Evolutionary conservation across 768 basidiomycete species (phyloP), one percentile per base, ranked within the genome.

Genomic region (Pulveroboletus sp.): DNA sequence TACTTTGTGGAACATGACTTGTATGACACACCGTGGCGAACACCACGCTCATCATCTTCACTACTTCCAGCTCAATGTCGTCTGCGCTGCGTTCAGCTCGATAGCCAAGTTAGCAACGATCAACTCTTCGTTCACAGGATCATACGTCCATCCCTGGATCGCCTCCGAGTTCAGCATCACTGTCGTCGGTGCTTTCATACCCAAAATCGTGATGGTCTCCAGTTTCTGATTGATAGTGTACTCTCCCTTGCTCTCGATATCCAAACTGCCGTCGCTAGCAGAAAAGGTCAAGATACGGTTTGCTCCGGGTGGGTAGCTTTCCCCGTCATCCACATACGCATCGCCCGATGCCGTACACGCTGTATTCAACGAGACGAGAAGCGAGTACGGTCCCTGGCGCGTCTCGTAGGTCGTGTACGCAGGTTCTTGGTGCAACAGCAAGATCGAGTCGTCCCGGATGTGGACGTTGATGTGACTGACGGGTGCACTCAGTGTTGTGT

Each of bases 401-500:
- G 87, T 88, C 62, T 85, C 85, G 45, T 77, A 74, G 53, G 80
- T 75, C 1, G 86, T 90, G 64, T 88, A 87, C 1, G 66, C 81
- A 8, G 87, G 84, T 45, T 73, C 52, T 8, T 76, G 68, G 60
- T 90, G 80, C 33, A 87, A 63, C 17, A 90, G 75, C 12, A 90
- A 63, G 27, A 80, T 80, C 14, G 84, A 74, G 21, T 82, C 80
- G 48, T 82, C 80, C n/a, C 87, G 79, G 49, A 90, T 66, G 61
- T 89, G 85, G 23, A 89, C 81, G 50, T 84, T 84, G 66, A 90
- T 89, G 59, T 87, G 82, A 16, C 82, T 75, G 3, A 90, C 78
- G 4, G 87, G 86, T 3, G 85, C 84, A 16, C 69, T 59, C 39
- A 89, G 70, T 5, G 79, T 80, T 1, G 74, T 76, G 45, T 72